phyloP scores from a whole-genome alignment of 2,329 filamentous ascomycete genomes.

The Epichloe baconii region DNA sequence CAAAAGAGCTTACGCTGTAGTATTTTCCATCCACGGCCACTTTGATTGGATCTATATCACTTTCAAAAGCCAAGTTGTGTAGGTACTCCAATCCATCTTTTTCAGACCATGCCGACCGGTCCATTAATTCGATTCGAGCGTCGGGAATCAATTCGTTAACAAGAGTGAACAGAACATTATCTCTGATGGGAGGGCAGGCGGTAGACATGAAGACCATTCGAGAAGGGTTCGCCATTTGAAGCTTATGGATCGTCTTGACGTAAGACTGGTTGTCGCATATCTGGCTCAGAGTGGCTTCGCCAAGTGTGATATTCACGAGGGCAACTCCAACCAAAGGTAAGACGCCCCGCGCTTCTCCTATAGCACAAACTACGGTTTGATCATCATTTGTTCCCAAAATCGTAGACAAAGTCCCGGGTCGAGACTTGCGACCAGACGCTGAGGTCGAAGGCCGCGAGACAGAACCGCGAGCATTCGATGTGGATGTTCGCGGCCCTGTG shows the following conservation, averaged over 20 bases:
- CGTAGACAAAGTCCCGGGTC: conserved; percentile 22
- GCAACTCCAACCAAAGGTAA: conserved; percentile 74
- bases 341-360: conserved; percentile 78
- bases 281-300: conserved; percentile 74
- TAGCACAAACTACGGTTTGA: conserved; percentile 73
- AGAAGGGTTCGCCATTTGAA: conserved; percentile 67
- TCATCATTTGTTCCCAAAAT: conserved; percentile 33
- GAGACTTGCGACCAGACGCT: conserved; percentile 32
- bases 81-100: conserved; percentile 64
- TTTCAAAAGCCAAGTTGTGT: conserved; percentile 61
- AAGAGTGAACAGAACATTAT: conserved; percentile 61
- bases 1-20: conserved; percentile 73
- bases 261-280: conserved; percentile 92
- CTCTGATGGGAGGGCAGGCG: conserved; percentile 48
- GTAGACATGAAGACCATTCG: conserved; percentile 67
- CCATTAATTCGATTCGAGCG: conserved; percentile 34
- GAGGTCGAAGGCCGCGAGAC: conserved; percentile 20
- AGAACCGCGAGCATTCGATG: background rate
- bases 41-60: conserved; percentile 71
- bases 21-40: conserved; percentile 71
- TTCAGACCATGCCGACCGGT: conserved; percentile 78
- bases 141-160: conserved; percentile 45
- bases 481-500: conserved; percentile 7
- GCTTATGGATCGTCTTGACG: conserved; percentile 74
- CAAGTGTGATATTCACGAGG: conserved; percentile 76